Evolutionary conservation across 2,329 filamentous ascomycete species (phyloP), one percentile per base, ranked within the genome.

Genomic region (Beauveria caledonica): DNA sequence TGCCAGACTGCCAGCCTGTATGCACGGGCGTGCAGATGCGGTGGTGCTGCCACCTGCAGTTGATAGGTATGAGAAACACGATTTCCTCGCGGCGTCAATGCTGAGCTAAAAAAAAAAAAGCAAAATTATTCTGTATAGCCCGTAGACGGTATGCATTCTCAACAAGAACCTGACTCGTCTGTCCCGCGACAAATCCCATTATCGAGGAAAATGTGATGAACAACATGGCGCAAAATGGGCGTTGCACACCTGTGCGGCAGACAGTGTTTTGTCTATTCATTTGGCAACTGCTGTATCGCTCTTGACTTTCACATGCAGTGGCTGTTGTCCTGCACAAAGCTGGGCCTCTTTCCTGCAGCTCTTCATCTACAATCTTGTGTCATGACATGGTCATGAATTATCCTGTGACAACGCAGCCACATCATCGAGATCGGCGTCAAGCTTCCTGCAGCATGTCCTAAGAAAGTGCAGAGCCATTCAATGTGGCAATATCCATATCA

Each of bases 261-360:
- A 13, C 33, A 54, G 13, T 36, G 9, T 17, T 17, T 25, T 21
- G 36, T 44, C 42, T 42, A 33, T 58, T 29, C 39, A 44, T 42
- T 23, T 44, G 17, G 51, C 51, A 40, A 48, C 6, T 23, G 53
- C 27, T 36, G 25, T 56, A 21, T 21, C 33, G 42, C 27, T 57
- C 44, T 46, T 5, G 19, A 25, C n/a, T 48, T 15, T 57, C 25
- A 27, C 29, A 57, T 25, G 55, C 55, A 44, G 55, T 58, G 51
- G 45, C 55, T 58, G 55, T 58, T 50, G 3, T 58, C 55, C 55
- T 58, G 36, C 55, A 42, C 23, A 19, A 23, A 50, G 11, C 10
- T 21, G 15, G n/a, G 33, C 45, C 36, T 42, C 23, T 44, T 42
- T 5, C 11, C 23, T 11, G n/a, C 17, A 40, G 23, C 29, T 23